Evolutionary conservation across 2,329 filamentous ascomycete species (phyloP), one percentile per base, ranked within the genome.

Genomic region (Beauveria caledonica): DNA sequence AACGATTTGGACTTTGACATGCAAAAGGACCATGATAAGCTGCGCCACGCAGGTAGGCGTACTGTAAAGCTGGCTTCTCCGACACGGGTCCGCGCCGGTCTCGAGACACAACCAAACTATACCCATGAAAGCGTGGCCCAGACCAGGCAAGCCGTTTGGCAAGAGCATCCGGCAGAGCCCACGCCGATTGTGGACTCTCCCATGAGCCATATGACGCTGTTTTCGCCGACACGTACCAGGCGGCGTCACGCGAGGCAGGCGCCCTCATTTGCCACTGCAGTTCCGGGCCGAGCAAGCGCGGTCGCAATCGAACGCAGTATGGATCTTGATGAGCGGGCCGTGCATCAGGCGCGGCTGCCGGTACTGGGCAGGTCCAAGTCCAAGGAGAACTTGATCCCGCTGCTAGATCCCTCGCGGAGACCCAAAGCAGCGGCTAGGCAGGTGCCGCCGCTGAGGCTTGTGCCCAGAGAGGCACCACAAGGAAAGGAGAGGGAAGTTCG

Each of bases 171-270:
- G 1, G n/a, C 57, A 11, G 57, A 60, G 29, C 48, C 57, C 3
- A 60, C 57, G 10, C 57, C 57, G 1, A 60, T 60, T 11, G 57
- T 9, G 7, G 57, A 60, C 33, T 17, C 57, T 21, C 57, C 57
- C 6, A 60, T 60, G 57, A 53, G 57, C 49, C 39, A 52, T 46
- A 60, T 60, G 57, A 46, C 57, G 9, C 40, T 36, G n/a, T 60
- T 48, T 23, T 52, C 57, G 6, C 39, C 45, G 19, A 53, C 15
- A 1, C 40, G 49, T 3, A 36, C 39, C 3, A 52, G 48, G 3
- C 39, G 39, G 6, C 48, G 57, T 36, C 49, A 60, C 5, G n/a
- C 29, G 2, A 42, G 56, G 9, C 56, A 36, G 8, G 36, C 46
- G 27, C 56, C 56, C 4, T 25, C 25, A 8, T 50, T 36, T 17